Conservation (phyloP, 2,329 filamentous ascomycete genomes). For the Claviceps spartinae region DNA sequence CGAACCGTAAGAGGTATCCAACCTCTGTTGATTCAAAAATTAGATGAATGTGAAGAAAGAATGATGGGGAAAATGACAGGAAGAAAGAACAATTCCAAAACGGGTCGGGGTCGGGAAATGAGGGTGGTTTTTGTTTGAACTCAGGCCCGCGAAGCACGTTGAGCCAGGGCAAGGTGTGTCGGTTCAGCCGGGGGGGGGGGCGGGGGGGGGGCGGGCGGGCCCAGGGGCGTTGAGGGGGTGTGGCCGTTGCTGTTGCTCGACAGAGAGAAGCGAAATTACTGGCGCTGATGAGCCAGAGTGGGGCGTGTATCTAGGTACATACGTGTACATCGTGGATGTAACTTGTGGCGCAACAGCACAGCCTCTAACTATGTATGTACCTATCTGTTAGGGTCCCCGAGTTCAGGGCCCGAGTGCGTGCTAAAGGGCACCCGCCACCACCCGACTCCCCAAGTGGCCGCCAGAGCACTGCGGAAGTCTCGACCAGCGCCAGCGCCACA, state of each 20-base stretch:
- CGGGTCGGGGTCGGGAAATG: neutral
- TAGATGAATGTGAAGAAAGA: neutral
- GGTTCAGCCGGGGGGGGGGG: neutral
- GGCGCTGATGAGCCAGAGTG: neutral
- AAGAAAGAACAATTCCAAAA: neutral
- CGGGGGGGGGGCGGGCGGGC: neutral
- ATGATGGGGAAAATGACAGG: neutral
- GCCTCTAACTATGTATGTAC: no score
- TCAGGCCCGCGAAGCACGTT: neutral
- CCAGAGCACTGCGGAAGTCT: no score
- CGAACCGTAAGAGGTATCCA: conserved; percentile 5
- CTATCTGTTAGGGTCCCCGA: no score
- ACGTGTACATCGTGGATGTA: no score
- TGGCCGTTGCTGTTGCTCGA: neutral
- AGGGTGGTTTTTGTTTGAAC: conserved; percentile 3
- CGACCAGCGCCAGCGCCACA: no score
- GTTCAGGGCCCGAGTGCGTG: no score
- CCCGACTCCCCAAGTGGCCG: no score
- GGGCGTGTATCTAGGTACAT: neutral
- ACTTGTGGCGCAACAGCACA: no score
- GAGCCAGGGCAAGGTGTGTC: neutral
- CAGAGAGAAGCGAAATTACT: conserved; percentile 3
- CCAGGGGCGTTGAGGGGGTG: neutral
- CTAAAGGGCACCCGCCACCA: no score
- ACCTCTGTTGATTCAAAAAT: conserved; percentile 3